Base-by-base conservation (phyloP, 148 eudicot genomes). In the Arctostaphylos glauca region DNA sequence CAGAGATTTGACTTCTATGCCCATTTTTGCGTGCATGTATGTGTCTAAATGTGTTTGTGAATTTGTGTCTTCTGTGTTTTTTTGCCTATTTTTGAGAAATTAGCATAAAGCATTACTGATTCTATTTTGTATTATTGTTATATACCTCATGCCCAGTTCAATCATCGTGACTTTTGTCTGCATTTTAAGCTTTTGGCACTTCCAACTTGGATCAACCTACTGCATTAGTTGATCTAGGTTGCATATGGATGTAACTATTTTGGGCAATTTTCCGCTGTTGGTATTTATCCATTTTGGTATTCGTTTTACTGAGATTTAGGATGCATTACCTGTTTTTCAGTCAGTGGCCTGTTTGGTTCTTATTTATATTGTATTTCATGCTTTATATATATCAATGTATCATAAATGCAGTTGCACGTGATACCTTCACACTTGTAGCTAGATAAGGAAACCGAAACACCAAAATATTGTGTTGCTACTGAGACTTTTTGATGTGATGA, bases 321-420 rank as follows among this genome's bases (percentile, higher is more conserved):
- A 38, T 53, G 78, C 41, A 53, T 23, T 76, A 25, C 64, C 48
- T 38, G 43, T n/a, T 15, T 50, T 52, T 75, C 79, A 18, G 38
- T 49, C 59, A 52, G 78, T 19, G 3, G 66, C 48, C 43, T 38
- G 64, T 77, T 76, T 76, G 79, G 47, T 76, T 76, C 12, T 54
- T 52, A 43, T 16, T 5, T 16, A 2, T 50, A 8, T 52, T 70
- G 16, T 54, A 21, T 46, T 43, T 43, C 38, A 43, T 31, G 31
- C 44, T 50, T n/a, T 66, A 49, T 44, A 49, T 81, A 3, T 75
- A 9, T 75, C 66, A 31, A 49, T 81, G 6, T 75, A 9, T 75
- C 66, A 31, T 47, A 2, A 21, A 44, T 21, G 19, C 48, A 77
- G 2, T 77, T 77, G 46, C 80, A 31, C 19, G 59, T 7, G 23